Conservation (phyloP, 2,329 filamentous ascomycete genomes). For the Cadophora gregata region DNA sequence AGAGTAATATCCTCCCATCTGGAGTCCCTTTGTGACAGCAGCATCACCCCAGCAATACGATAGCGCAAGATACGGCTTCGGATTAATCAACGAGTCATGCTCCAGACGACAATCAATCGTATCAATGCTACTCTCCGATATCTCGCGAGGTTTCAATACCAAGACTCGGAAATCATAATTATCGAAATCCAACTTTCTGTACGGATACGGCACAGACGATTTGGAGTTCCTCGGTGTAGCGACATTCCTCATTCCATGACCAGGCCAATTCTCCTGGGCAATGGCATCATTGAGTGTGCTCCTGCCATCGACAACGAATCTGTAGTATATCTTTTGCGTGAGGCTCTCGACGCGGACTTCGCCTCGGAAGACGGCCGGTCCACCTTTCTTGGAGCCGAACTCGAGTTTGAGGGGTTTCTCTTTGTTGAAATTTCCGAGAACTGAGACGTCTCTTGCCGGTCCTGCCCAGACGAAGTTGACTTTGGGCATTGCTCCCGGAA, state of each 20-base stretch:
- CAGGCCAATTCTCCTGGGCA: background rate
- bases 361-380: background rate
- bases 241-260: constrained; percentile 4
- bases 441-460: background rate
- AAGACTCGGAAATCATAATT: background rate
- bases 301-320: constrained; percentile 2
- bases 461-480: background rate
- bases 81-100: constrained; percentile 6
- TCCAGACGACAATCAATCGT: background rate
- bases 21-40: background rate
- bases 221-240: background rate
- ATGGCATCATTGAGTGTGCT: background rate
- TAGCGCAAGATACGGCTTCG: background rate
- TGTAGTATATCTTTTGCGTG: background rate
- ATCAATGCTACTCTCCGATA: background rate
- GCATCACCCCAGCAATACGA: constrained; percentile 4
- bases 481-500: background rate
- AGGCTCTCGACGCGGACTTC: background rate
- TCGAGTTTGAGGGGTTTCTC: constrained; percentile 4
- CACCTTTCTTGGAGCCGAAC: background rate
- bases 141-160: background rate
- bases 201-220: background rate
- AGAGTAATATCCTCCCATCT: background rate
- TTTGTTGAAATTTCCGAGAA: background rate
- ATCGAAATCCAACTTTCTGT: constrained; percentile 9